phyloP scores from a whole-genome alignment of 2,329 filamentous ascomycete species.

The Colletotrichum australisinense region DNA sequence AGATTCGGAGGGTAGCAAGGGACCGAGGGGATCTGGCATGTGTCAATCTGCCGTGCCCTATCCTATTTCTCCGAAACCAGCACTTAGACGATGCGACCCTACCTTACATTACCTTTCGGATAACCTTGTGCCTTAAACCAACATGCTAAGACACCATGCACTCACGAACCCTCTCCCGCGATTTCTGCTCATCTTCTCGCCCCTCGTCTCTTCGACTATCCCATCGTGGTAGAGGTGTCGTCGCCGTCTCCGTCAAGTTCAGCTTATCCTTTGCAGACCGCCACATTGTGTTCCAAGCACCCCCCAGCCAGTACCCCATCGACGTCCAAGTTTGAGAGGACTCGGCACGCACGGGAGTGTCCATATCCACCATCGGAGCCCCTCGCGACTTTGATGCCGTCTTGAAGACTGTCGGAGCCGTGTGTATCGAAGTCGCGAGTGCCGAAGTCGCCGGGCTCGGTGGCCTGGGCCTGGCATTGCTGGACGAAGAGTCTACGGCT shows the following conservation, averaged over 20 bases:
- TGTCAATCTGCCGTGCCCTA: conserved; percentile 8
- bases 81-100: conserved; percentile 13
- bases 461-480: neutral
- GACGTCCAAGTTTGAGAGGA: conserved; percentile 5
- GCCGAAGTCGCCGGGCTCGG: neutral
- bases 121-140: neutral
- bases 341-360: neutral
- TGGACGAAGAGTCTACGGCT: neutral
- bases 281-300: conserved; percentile 11
- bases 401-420: conserved; percentile 10
- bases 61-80: neutral
- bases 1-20: neutral
- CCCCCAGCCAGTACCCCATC: conserved; percentile 8
- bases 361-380: neutral
- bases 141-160: conserved; percentile 3
- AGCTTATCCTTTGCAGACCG: neutral
- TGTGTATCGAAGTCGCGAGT: conserved; percentile 13
- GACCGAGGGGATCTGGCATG: neutral
- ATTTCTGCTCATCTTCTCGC: conserved; percentile 7
- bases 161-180: neutral
- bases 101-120: neutral
- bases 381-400: conserved; percentile 16
- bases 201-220: conserved; percentile 8
- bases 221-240: conserved; percentile 4
- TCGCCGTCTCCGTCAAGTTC: neutral